Conservation (phyloP, 306 rosid species). For the Trifolium repens region DNA sequence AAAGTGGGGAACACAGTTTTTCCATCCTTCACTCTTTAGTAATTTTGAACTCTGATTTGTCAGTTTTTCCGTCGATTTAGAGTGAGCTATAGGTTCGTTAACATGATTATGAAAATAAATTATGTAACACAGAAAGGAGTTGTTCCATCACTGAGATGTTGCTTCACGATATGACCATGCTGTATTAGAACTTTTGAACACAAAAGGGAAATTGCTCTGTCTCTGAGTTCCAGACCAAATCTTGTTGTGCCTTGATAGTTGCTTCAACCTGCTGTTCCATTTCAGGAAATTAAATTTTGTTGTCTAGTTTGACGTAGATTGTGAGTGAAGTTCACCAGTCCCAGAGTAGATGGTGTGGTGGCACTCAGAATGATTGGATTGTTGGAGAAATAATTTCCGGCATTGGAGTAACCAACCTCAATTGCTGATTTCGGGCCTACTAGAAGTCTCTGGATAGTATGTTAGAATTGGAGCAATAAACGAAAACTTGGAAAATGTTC, state of each 20-base stretch:
- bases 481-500: constrained; percentile 2
- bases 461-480: not conserved
- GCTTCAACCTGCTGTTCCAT: not conserved
- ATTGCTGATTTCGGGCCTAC: not conserved
- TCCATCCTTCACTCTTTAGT: not conserved
- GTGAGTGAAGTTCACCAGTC: not conserved
- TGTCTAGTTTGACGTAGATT: not conserved
- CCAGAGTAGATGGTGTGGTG: not conserved
- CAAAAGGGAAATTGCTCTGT: not conserved
- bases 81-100: not conserved
- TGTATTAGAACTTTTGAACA: not conserved
- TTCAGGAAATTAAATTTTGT: not conserved
- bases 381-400: not conserved
- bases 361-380: not conserved
- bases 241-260: not conserved
- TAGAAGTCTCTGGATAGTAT: not conserved
- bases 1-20: not conserved
- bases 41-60: not conserved
- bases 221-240: not conserved
- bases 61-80: not conserved
- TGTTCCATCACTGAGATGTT: not conserved
- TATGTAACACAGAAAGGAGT: not conserved
- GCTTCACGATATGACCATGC: not conserved
- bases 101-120: not conserved
- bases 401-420: not conserved